These are phyloP conservation scores for Ceratocystis destructans DNA, from an alignment of 2,329 filamentous ascomycete species.

Conservation along the genomic window DNA sequence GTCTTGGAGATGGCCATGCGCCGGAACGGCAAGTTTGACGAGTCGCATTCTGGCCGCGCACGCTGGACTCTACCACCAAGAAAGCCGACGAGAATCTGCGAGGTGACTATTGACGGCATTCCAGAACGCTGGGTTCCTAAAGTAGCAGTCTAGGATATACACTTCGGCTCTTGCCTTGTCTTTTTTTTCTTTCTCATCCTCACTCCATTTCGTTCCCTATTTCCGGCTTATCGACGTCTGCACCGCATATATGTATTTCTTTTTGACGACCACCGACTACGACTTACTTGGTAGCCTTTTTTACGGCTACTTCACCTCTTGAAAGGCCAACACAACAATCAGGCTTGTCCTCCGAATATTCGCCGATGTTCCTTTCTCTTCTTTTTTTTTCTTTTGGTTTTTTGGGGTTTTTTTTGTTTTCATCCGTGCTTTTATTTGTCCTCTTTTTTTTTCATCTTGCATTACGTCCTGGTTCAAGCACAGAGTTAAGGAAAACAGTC, in stretches of 20 bases:
- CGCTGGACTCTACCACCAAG: conserved; percentile 55
- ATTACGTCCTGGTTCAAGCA: not conserved
- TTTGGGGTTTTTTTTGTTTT: not conserved
- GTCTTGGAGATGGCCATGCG: conserved; percentile 63
- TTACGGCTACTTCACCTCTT: not conserved
- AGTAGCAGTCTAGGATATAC: not conserved
- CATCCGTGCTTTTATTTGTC: not conserved
- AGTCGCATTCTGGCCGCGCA: conserved; percentile 52
- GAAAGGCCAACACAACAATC: no score
- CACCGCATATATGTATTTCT: not conserved
- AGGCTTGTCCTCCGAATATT: not conserved
- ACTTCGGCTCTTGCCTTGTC: not conserved
- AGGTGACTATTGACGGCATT: conserved; percentile 43
- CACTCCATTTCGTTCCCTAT: not conserved
- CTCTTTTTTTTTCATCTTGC: conserved; percentile 4
- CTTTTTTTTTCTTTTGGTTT: not conserved
- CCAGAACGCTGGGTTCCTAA: conserved; percentile 41
- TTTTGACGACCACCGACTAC: conserved; percentile 8
- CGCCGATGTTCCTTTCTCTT: not conserved
- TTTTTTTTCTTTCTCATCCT: not conserved
- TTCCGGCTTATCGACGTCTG: not conserved
- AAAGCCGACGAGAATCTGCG: conserved; percentile 41
- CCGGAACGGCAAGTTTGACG: conserved; percentile 50
- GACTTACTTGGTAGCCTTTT: not conserved
- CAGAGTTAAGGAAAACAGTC: conserved; percentile 4